A percentile compares a stretch with the other conserved stretches of the same genome.
phyloP scores from a whole-genome alignment of 1,284 basidiomycete genomes.

The Leccinum subrobustum region DNA sequence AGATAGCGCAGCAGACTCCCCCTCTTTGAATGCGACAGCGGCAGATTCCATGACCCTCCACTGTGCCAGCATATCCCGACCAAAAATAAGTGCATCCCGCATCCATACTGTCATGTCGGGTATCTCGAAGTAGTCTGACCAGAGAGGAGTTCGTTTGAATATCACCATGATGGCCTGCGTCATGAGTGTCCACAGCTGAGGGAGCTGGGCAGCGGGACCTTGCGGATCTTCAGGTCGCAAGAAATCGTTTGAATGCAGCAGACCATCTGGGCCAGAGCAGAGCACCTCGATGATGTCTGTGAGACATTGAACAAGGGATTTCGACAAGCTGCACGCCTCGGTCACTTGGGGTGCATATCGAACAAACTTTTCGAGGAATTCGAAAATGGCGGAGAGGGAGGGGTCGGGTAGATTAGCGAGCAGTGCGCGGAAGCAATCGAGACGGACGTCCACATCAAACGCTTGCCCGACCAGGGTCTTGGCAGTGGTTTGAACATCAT shows the following conservation, averaged over 20 bases:
- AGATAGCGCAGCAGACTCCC: conserved; percentile 18
- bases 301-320: conserved; percentile 86
- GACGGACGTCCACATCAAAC: conserved; percentile 82
- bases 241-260: conserved; percentile 62
- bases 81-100: conserved; percentile 94
- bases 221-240: conserved; percentile 44
- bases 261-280: conserved; percentile 68
- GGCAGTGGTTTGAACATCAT: conserved; percentile 68
- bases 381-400: conserved; percentile 67
- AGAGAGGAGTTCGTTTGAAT: conserved; percentile 78
- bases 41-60: conserved; percentile 78
- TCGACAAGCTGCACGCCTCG: conserved; percentile 84
- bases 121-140: conserved; percentile 79
- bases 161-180: conserved; percentile 77
- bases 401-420: conserved; percentile 63
- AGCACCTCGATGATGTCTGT: conserved; percentile 89
- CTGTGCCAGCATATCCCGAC: conserved; percentile 78
- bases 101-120: conserved; percentile 93
- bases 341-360: conserved; percentile 62
- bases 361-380: conserved; percentile 67
- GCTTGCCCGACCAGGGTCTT: conserved; percentile 78
- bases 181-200: conserved; percentile 84
- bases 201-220: conserved; percentile 52
- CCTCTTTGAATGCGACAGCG: conserved; percentile 40
- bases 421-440: conserved; percentile 81